phyloP scores from a whole-genome alignment of 768 basidiomycete genomes.

The Suillus subalutaceus region DNA sequence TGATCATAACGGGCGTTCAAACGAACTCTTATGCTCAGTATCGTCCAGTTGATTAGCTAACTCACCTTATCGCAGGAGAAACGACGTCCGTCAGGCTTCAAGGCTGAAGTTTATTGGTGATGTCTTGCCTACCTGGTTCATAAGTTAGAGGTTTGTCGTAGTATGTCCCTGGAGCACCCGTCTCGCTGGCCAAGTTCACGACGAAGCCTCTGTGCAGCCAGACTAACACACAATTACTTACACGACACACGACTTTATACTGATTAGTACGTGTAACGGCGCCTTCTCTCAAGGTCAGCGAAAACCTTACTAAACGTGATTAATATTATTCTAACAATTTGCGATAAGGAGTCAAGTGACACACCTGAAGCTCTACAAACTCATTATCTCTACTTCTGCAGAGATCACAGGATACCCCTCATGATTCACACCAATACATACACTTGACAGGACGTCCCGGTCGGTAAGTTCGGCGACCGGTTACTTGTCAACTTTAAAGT shows the following conservation, averaged over 20 bases:
- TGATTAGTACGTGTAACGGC: neutral
- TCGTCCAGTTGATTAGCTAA: too few relatives aligned
- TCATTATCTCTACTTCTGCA: neutral
- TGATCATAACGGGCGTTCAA: neutral
- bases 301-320: neutral
- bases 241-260: neutral
- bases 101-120: neutral
- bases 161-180: neutral
- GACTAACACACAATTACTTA: neutral
- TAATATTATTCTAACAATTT: neutral
- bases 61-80: neutral
- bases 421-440: neutral
- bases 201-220: neutral
- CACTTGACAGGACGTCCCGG: neutral
- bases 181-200: neutral
- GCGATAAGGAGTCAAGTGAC: conserved; percentile 7
- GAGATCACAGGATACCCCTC: neutral
- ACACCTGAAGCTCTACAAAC: neutral
- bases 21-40: neutral
- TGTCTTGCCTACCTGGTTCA: neutral
- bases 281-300: neutral
- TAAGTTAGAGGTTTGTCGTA: neutral
- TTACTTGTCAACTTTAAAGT: too few relatives aligned
- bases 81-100: neutral
- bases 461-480: neutral